Conservation (phyloP, 75 land plant species). For the Azolla pinnata region DNA sequence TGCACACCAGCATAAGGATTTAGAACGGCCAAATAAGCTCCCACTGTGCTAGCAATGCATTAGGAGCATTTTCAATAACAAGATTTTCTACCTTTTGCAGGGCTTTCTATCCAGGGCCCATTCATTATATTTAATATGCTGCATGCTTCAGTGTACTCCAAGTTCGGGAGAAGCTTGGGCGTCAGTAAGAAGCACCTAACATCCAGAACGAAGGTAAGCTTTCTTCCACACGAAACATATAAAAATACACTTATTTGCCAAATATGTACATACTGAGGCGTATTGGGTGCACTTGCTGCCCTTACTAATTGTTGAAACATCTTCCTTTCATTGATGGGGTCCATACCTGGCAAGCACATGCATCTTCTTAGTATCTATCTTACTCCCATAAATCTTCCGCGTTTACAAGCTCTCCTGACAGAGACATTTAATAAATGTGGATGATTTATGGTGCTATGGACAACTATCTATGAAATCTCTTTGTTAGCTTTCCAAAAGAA, state of each 20-base stretch:
- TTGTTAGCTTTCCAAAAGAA: too few relatives aligned
- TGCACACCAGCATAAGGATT: not conserved
- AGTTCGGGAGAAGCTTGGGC: conserved; percentile 84
- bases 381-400: too few relatives aligned
- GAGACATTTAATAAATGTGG: too few relatives aligned
- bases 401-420: too few relatives aligned
- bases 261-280: conserved; percentile 75
- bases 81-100: conserved; percentile 50
- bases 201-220: not conserved
- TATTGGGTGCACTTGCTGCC: conserved; percentile 92
- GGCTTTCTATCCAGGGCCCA: conserved; percentile 83
- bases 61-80: not conserved
- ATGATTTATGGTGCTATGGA: too few relatives aligned
- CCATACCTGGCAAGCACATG: conserved; percentile 62
- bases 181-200: conserved; percentile 86
- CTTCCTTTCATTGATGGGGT: conserved; percentile 92
- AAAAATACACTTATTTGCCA: not conserved
- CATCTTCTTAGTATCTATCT: too few relatives aligned
- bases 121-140: conserved; percentile 84
- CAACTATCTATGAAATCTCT: too few relatives aligned
- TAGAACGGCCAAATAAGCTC: not conserved
- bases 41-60: not conserved
- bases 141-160: conserved; percentile 85
- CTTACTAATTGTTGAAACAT: conserved; percentile 98
- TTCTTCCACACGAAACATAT: not conserved